Percentiles rank a stretch among this genome's conserved stretches.
These are phyloP conservation scores for Xerocomellus amylosporus DNA, from an alignment of 768 basidiomycete genomes.

Conservation along the genomic window DNA sequence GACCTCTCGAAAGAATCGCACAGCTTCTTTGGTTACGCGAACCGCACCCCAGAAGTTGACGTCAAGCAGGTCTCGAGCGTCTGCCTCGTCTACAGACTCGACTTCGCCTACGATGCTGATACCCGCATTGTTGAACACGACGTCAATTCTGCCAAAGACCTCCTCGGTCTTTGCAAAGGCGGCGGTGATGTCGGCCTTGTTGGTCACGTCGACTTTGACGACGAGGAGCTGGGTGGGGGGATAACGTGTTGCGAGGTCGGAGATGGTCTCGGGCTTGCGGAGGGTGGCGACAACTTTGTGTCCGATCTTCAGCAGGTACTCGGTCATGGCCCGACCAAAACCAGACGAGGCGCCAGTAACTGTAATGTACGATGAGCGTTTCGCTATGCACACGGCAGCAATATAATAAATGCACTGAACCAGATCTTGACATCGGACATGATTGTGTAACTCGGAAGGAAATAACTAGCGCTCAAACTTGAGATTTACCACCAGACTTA, in stretches of 20 bases:
- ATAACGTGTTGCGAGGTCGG: conserved; percentile 25
- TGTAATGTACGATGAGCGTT: not conserved
- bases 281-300: conserved; percentile 43
- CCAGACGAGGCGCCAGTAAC: conserved; percentile 39
- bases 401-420: conserved; percentile 10
- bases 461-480: not conserved
- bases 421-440: conserved; percentile 21
- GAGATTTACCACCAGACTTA: too few species aligned
- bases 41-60: conserved; percentile 37
- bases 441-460: not conserved
- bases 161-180: conserved; percentile 29
- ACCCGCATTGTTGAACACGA: conserved; percentile 40
- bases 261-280: conserved; percentile 36
- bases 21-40: conserved; percentile 30
- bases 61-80: conserved; percentile 36
- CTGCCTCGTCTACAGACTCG: conserved; percentile 33
- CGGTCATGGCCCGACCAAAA: conserved; percentile 36
- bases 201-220: conserved; percentile 34
- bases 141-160: conserved; percentile 35
- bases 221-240: conserved; percentile 27
- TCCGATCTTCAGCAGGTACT: conserved; percentile 34
- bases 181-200: conserved; percentile 16
- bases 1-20: conserved; percentile 37
- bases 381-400: not conserved
- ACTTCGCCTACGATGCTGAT: conserved; percentile 30